phyloP scores from a whole-genome alignment of 2,329 filamentous ascomycete species.

The Metarhizium anisopliae region DNA sequence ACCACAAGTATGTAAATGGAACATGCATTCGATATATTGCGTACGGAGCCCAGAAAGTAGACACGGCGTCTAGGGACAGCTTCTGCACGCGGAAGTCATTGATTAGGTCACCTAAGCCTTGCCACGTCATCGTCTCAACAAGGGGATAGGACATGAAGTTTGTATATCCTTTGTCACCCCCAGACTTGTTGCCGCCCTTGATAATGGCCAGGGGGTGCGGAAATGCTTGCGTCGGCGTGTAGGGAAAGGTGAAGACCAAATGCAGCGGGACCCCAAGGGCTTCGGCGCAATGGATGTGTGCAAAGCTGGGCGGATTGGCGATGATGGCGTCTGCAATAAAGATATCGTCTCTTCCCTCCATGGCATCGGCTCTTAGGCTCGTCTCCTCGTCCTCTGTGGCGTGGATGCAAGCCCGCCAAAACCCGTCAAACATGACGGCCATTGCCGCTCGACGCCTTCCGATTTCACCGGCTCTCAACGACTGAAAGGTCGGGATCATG shows the following conservation, averaged over 20 bases:
- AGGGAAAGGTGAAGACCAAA: slow-evolving; percentile 85
- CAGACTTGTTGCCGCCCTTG: slow-evolving; percentile 44
- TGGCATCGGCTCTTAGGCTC: slow-evolving; percentile 47
- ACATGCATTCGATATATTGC: slow-evolving; percentile 65
- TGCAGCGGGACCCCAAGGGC: slow-evolving; percentile 68
- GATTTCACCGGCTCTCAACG: slow-evolving; percentile 65
- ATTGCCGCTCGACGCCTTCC: slow-evolving; percentile 57
- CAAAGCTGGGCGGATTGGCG: slow-evolving; percentile 72
- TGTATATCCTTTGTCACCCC: slow-evolving; percentile 62
- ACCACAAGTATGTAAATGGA: slow-evolving; percentile 68
- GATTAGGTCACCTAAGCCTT: slow-evolving; percentile 72
- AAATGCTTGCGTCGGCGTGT: slow-evolving; percentile 65
- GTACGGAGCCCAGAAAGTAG: slow-evolving; percentile 68
- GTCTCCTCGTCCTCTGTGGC: slow-evolving; percentile 57
- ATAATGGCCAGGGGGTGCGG: slow-evolving; percentile 72
- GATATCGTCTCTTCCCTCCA: slow-evolving; percentile 49
- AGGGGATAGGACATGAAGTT: slow-evolving; percentile 77
- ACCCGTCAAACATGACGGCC: slow-evolving; percentile 75
- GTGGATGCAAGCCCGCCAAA: slow-evolving; percentile 71
- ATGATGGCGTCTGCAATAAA: slow-evolving; percentile 75
- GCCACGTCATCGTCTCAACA: slow-evolving; percentile 85
- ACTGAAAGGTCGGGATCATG: slow-evolving; percentile 64
- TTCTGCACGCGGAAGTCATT: slow-evolving; percentile 65
- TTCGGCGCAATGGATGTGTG: slow-evolving; percentile 72
- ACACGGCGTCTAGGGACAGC: slow-evolving; percentile 63